phyloP scores from a whole-genome alignment of 2,329 filamentous ascomycete genomes.

The Ophiostoma perfectum region DNA sequence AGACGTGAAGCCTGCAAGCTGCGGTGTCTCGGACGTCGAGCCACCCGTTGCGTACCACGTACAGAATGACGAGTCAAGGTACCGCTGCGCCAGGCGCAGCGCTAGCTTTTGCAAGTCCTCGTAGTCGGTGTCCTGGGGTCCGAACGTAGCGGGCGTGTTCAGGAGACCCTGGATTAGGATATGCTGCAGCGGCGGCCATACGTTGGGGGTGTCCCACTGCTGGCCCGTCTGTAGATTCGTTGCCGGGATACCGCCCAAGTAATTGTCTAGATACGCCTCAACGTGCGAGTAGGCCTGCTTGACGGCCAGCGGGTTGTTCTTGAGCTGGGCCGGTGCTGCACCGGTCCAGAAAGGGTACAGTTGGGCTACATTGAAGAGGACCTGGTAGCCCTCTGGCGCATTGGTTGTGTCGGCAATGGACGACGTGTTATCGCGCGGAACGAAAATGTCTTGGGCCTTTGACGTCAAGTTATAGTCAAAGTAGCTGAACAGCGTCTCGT shows the following conservation, averaged over 20 bases:
- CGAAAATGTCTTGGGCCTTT: slow-evolving; percentile 49
- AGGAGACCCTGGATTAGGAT: slow-evolving; percentile 57
- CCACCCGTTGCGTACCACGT: slow-evolving; percentile 65
- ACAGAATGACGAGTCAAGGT: slow-evolving; percentile 63
- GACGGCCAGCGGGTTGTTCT: slow-evolving; percentile 54
- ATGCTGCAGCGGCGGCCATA: slow-evolving; percentile 64
- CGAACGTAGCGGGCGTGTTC: slow-evolving; percentile 54
- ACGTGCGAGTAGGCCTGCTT: slow-evolving; percentile 51
- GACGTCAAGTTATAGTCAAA: slow-evolving; percentile 66
- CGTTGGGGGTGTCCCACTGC: slow-evolving; percentile 67
- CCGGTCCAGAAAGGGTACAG: slow-evolving; percentile 67
- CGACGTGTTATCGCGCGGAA: slow-evolving; percentile 45
- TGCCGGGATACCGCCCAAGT: slow-evolving; percentile 54
- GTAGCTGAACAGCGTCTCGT: slow-evolving; percentile 56
- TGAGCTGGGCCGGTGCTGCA: slow-evolving; percentile 53
- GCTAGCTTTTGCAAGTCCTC: slow-evolving; percentile 49
- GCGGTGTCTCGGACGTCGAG: slow-evolving; percentile 48
- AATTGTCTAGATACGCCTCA: slow-evolving; percentile 45
- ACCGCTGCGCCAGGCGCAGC: slow-evolving; percentile 56
- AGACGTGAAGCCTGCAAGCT: slow-evolving; percentile 42
- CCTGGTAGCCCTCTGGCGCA: slow-evolving; percentile 51
- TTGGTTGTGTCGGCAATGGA: slow-evolving; percentile 38
- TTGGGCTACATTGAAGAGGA: slow-evolving; percentile 54
- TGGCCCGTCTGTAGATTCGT: slow-evolving; percentile 57
- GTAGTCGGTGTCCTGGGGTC: slow-evolving; percentile 49